Evolutionary conservation across 2,329 filamentous ascomycete species (phyloP).

Genomic region (Mariannaea sp.): DNA sequence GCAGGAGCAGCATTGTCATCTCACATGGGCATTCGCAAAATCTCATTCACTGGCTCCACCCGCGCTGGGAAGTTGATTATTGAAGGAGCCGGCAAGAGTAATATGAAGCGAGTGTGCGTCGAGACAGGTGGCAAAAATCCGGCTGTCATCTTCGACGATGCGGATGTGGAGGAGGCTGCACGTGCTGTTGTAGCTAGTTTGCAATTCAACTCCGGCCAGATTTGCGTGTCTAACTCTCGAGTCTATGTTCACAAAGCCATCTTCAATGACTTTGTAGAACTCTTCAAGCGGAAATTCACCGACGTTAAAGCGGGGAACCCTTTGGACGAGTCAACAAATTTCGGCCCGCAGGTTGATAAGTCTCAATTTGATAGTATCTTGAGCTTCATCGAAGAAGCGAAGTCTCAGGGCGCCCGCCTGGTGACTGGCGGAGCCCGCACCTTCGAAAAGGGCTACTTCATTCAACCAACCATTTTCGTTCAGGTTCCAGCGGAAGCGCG

Average conservation of each 20-base stretch:
- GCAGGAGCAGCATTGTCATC: neutral
- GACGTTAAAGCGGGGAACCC: constrained; percentile 12
- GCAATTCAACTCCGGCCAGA: constrained; percentile 4
- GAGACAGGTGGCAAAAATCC: constrained; percentile 2
- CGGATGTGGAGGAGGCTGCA: neutral
- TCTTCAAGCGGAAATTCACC: constrained; percentile 5
- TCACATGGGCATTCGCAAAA: neutral
- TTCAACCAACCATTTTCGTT: constrained; percentile 13
- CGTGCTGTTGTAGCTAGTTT: neutral
- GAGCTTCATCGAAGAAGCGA: constrained; percentile 1
- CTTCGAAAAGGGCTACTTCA: constrained; percentile 2
- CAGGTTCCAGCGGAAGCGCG: constrained; percentile 4
- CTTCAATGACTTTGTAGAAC: constrained; percentile 2
- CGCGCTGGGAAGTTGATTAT: neutral
- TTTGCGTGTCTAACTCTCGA: constrained; percentile 6
- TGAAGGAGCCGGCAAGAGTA: neutral
- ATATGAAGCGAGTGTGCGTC: neutral
- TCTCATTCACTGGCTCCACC: neutral
- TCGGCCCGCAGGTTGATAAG: constrained; percentile 13
- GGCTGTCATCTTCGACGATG: constrained; percentile 1
- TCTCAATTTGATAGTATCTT: constrained; percentile 1
- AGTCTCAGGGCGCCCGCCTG: too few species aligned
- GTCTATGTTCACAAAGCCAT: constrained; percentile 11
- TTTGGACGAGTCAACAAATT: neutral
- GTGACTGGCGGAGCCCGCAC: too few species aligned